Conservation (phyloP, 2,329 filamentous ascomycete species). For the Hypoxylon sp. region DNA sequence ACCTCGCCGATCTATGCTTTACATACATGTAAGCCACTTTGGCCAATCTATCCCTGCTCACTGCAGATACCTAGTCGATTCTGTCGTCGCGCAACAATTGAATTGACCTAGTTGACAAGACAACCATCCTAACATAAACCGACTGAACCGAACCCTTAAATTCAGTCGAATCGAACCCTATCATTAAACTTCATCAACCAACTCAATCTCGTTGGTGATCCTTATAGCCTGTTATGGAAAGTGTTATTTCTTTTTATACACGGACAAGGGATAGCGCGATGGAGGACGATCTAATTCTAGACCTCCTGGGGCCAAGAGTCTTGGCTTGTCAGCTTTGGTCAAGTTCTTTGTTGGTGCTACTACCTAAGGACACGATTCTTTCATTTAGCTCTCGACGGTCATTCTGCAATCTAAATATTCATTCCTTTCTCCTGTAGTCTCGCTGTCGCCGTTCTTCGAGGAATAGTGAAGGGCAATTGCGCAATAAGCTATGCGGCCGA, state of each 20-base stretch:
- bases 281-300: constrained; percentile 21
- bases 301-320: constrained; percentile 25
- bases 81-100: not conserved
- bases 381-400: not conserved
- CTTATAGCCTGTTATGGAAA: constrained; percentile 6
- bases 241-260: constrained; percentile 1
- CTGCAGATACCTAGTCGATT: not conserved
- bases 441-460: not conserved
- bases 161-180: not conserved
- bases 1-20: not conserved
- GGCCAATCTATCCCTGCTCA: constrained; percentile 3
- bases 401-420: not conserved
- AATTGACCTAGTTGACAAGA: not conserved
- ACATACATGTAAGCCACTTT: not conserved
- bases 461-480: not conserved
- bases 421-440: not conserved
- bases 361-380: constrained; percentile 27
- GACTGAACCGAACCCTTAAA: not conserved
- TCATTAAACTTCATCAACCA: not conserved
- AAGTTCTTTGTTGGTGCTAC: not conserved
- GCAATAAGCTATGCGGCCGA: constrained; percentile 35
- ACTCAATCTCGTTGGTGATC: not conserved
- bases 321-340: constrained; percentile 14
- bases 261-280: constrained; percentile 15
- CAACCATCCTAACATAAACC: not conserved